Evolutionary conservation across 352 stramenopile species (phyloP).

Genomic region (Pythium phragmitis): DNA sequence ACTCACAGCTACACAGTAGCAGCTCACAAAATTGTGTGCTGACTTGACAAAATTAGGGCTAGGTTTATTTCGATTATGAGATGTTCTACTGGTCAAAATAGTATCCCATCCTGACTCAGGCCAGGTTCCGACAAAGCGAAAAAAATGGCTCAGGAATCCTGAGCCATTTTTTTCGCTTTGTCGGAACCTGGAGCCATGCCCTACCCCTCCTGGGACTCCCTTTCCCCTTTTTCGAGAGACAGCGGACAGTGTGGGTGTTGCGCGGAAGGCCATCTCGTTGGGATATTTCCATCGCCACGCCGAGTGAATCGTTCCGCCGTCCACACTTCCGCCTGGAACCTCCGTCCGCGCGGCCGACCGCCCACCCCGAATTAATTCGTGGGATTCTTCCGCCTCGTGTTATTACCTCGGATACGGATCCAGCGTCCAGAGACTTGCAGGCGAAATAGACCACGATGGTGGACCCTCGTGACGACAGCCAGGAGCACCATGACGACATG

Average conservation of each 20-base stretch:
- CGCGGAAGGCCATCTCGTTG: background rate
- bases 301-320: background rate
- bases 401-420: background rate
- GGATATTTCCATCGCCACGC: background rate
- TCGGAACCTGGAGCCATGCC: background rate
- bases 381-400: no score
- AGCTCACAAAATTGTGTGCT: background rate
- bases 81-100: background rate
- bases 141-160: background rate
- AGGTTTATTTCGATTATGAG: background rate
- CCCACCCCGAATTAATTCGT: no score
- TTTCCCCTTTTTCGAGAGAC: background rate
- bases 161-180: background rate
- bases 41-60: background rate
- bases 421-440: background rate
- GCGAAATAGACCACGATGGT: constrained; percentile 1
- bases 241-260: background rate
- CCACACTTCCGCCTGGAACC: background rate
- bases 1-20: no score
- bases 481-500: constrained; percentile 24
- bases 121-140: background rate
- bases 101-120: background rate
- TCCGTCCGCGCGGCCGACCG: background rate
- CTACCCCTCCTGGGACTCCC: background rate
- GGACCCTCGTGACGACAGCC: constrained; percentile 7